Percentiles rank a stretch among this genome's conserved stretches.
These are phyloP conservation scores for Decorospora gaudefroyi DNA, from an alignment of 2,329 filamentous ascomycete species.

Conservation along the genomic window DNA sequence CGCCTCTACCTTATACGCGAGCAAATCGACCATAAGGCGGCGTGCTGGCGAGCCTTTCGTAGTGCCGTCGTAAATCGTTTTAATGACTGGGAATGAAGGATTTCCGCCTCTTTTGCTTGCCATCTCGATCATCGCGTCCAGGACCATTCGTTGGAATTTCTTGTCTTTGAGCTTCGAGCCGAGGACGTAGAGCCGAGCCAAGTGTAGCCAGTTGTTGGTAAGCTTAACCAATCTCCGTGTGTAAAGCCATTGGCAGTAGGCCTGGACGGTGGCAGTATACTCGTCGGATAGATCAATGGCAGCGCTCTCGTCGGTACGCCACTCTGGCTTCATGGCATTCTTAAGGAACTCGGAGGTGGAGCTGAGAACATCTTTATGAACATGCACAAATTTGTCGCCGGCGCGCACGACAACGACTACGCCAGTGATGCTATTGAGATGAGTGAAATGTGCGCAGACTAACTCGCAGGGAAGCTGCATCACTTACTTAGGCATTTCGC, in stretches of 20 bases:
- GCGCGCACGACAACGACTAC: no score
- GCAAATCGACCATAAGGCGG: not conserved
- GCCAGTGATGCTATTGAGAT: no score
- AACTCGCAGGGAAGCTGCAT: no score
- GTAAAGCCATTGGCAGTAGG: conserved; percentile 12
- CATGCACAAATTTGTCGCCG: no score
- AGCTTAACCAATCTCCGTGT: not conserved
- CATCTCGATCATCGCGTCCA: not conserved
- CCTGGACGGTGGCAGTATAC: conserved; percentile 1
- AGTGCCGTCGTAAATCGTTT: conserved; percentile 11
- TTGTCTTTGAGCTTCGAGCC: conserved; percentile 6
- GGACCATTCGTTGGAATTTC: not conserved
- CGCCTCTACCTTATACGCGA: not conserved
- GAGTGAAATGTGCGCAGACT: no score
- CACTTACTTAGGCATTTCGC: no score
- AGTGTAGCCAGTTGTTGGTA: no score
- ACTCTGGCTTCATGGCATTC: conserved; percentile 1
- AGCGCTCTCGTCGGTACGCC: not conserved
- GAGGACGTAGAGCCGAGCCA: conserved; percentile 3
- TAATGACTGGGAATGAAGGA: not conserved
- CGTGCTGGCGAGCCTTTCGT: not conserved
- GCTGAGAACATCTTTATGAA: not conserved
- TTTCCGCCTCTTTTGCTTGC: not conserved
- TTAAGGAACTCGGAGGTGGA: not conserved
- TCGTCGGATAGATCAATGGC: conserved; percentile 9